Evolutionary conservation across 2,329 filamentous ascomycete species (phyloP).

Genomic region (Dactylonectria macrodidyma): DNA sequence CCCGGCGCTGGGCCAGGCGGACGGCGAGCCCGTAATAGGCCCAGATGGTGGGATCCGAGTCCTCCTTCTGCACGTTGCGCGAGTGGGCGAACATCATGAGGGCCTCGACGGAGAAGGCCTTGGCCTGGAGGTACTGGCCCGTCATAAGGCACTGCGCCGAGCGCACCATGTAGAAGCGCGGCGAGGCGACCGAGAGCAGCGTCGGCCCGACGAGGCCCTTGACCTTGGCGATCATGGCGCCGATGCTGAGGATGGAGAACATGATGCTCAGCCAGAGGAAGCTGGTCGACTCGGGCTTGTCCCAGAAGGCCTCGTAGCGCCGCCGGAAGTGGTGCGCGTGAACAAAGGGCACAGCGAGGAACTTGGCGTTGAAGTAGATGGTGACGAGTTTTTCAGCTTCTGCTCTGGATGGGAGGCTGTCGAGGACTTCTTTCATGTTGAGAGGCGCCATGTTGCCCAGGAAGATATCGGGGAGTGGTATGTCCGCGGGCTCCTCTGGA

Average conservation of each 20-base stretch:
- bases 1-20: conserved; percentile 66
- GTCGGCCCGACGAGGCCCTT: conserved; percentile 46
- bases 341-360: conserved; percentile 55
- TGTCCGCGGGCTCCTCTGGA: conserved; percentile 30
- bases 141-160: conserved; percentile 64
- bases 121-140: conserved; percentile 62
- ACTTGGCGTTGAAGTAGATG: conserved; percentile 58
- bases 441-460: conserved; percentile 48
- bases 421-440: conserved; percentile 51
- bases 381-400: conserved; percentile 56
- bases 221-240: conserved; percentile 53
- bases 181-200: conserved; percentile 40
- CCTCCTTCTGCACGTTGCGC: conserved; percentile 58
- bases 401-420: conserved; percentile 53
- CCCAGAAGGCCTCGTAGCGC: conserved; percentile 65
- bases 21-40: conserved; percentile 62
- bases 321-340: conserved; percentile 63
- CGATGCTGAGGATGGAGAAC: conserved; percentile 62
- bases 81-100: conserved; percentile 62
- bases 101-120: conserved; percentile 64
- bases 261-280: conserved; percentile 67
- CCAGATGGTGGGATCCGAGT: conserved; percentile 63
- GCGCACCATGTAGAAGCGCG: conserved; percentile 52
- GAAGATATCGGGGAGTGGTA: conserved; percentile 51
- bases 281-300: conserved; percentile 54